Percentiles rank a stretch among this genome's conserved stretches.
These are phyloP conservation scores for Tuctoria greenei DNA, from an alignment of 176 grass and related monocot species.

Conservation along the genomic window DNA sequence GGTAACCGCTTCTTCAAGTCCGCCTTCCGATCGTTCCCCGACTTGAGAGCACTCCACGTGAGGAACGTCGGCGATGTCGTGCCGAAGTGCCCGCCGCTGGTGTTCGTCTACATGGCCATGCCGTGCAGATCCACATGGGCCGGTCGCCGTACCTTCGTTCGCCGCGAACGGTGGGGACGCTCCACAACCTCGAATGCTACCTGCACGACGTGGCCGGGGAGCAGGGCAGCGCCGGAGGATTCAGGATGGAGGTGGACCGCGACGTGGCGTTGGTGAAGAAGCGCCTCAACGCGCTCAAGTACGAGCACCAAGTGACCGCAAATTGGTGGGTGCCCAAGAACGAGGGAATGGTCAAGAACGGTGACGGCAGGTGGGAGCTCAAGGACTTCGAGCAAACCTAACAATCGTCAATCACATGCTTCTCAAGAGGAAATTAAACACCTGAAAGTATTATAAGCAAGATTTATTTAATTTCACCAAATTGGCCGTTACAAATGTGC, in stretches of 20 bases:
- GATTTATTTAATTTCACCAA: too few species aligned
- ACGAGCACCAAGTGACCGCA: conserved; percentile 42
- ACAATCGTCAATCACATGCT: too few species aligned
- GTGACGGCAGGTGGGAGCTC: conserved; percentile 36
- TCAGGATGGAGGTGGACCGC: conserved; percentile 45
- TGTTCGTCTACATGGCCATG: conserved; percentile 42
- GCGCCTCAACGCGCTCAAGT: conserved; percentile 37
- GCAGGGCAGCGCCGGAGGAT: conserved; percentile 20
- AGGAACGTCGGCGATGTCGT: conserved; percentile 46
- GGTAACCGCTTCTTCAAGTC: conserved; percentile 35
- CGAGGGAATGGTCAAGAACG: conserved; percentile 40
- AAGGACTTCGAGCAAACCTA: conserved; percentile 20
- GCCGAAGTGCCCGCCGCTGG: conserved; percentile 24
- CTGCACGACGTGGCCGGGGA: conserved; percentile 48
- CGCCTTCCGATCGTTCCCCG: not conserved
- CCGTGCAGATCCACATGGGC: conserved; percentile 23
- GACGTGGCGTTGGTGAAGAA: conserved; percentile 61
- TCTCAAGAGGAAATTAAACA: too few species aligned
- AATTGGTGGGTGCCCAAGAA: conserved; percentile 45
- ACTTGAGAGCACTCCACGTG: conserved; percentile 40
- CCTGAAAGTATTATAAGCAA: too few species aligned
- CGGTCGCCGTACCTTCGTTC: conserved; percentile 45
- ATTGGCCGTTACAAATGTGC: too few species aligned
- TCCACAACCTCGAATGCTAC: conserved; percentile 61
- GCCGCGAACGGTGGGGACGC: not conserved